Evolutionary conservation across 2,329 filamentous ascomycete species (phyloP), one percentile per base, ranked within the genome.

Genomic region (Fusarium keratoplasticum): DNA sequence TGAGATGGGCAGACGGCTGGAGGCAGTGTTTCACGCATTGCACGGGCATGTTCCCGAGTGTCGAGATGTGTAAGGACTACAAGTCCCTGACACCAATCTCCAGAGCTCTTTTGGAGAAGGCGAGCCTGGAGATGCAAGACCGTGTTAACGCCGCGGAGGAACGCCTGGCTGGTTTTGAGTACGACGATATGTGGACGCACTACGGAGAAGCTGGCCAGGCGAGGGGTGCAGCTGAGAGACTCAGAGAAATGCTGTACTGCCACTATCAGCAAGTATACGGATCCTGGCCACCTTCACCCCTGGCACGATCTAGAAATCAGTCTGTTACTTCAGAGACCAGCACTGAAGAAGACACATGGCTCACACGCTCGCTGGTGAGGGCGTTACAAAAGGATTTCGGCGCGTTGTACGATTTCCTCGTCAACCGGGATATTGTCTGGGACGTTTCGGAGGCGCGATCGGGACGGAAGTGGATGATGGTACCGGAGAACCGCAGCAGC

Each of bases 331-430:
- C 71, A 6, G 78, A 83, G 62, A 55, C 61, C 11, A 61, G 74
- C 40, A 82, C 83, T 1, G 84, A 80, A 10, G 83, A 87, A 35
- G 86, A 88, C 11, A 84, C 85, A 42, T 93, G 91, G 91, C 84
- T 94, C 14, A 91, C 88, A 6, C 85, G 92, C 44, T 87, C 85
- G 4, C 79, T 93, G 20, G 87, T 87, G 1, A 85, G 87, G 55
- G 84, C 84, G 4, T 79, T 94, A n/a, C 90, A 92, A 72, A 85
- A 84, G 35, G 92, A 94, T 73, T 93, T 94, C 75, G 89, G 90
- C 3, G 89, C 90, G 0, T 82, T 94, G 2, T 94, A 94, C 76
- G 91, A 94, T 76, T 93, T 92, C 71, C 83, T 94, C 1, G 91
- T 94, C 18, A 89, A 94, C 79, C 87, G 90, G 6, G 89, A 93